Evolutionary conservation across 495 filamentous ascomycete species (phyloP).

Genomic region (Penicillium parvum): DNA sequence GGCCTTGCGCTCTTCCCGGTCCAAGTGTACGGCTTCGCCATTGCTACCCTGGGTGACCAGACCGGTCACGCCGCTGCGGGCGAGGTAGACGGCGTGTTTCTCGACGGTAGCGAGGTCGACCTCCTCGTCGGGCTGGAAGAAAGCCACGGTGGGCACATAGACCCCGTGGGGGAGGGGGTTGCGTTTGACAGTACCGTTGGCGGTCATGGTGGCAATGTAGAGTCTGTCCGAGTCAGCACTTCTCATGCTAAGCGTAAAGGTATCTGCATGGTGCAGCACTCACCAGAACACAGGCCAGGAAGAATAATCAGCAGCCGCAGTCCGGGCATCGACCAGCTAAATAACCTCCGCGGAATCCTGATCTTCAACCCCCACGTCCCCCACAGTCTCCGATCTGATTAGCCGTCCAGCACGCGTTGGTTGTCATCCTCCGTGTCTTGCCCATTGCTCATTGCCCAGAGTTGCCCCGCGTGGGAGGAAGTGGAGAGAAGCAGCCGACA

Average conservation of each 20-base stretch:
- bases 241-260: too few species aligned
- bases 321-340: slow-evolving; percentile 11
- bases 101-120: slow-evolving; percentile 64
- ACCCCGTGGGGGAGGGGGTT: slow-evolving; percentile 47
- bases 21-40: slow-evolving; percentile 80
- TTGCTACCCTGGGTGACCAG: slow-evolving; percentile 86
- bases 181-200: slow-evolving; percentile 16
- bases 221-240: neutral
- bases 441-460: too few species aligned
- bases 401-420: slow-evolving; percentile 9
- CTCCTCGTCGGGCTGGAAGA: slow-evolving; percentile 59
- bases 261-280: too few species aligned
- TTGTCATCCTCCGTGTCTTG: slow-evolving; percentile 7
- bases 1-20: slow-evolving; percentile 61
- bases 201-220: slow-evolving; percentile 18
- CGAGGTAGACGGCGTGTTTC: slow-evolving; percentile 79
- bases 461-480: slow-evolving; percentile 8
- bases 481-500: too few species aligned
- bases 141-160: slow-evolving; percentile 68
- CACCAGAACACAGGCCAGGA: neutral
- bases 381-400: slow-evolving; percentile 9
- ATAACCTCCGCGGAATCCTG: slow-evolving; percentile 10
- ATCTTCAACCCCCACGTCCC: slow-evolving; percentile 22
- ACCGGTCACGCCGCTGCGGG: slow-evolving; percentile 71
- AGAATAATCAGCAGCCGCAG: neutral